Conservation (phyloP, 345 rosid species). For the Heritiera fomes region DNA sequence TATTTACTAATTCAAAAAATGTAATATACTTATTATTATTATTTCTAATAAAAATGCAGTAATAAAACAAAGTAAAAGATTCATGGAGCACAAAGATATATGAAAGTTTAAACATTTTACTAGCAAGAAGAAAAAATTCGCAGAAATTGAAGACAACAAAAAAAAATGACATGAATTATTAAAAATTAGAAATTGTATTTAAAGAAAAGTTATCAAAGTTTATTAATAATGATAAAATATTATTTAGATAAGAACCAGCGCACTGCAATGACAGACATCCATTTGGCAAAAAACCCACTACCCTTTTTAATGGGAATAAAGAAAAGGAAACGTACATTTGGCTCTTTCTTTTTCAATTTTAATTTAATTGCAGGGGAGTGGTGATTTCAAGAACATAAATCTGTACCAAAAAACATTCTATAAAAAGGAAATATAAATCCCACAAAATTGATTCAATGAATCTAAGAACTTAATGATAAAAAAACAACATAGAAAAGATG, state of each 20-base stretch:
- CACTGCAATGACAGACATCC: slow-evolving; percentile 24
- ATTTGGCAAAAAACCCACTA: slow-evolving; percentile 13
- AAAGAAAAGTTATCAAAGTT: too few relatives aligned
- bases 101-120: background rate
- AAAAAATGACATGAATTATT: background rate
- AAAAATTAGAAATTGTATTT: background rate
- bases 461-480: background rate
- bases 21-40: too few relatives aligned
- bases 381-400: background rate
- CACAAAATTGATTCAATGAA: background rate
- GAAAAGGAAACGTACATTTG: background rate
- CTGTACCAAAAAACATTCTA: background rate
- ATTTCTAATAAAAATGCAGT: too few relatives aligned
- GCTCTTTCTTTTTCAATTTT: slow-evolving; percentile 1
- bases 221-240: background rate
- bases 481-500: background rate
- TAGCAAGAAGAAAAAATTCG: background rate
- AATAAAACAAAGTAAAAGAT: background rate
- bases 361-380: background rate
- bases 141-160: background rate
- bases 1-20: too few relatives aligned
- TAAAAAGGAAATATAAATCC: background rate
- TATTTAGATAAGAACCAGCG: slow-evolving; percentile 27
- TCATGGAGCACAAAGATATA: background rate
- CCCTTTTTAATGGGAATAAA: slow-evolving; percentile 23